phyloP scores from a whole-genome alignment of 805 yeast species.

The Yamadazyma insecticola region DNA sequence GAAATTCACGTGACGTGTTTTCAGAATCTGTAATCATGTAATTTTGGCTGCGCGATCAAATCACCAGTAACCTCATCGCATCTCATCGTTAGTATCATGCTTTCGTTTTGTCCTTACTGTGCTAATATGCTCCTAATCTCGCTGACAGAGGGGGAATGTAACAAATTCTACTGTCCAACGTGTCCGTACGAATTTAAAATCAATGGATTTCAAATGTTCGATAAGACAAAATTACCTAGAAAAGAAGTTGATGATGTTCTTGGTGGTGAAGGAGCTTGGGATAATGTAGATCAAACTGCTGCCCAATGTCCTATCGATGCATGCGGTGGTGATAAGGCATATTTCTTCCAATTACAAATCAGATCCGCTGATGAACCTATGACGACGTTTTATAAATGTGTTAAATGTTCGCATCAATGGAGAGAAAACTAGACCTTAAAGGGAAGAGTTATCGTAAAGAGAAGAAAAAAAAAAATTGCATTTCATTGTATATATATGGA shows the following conservation, averaged over 20 bases:
- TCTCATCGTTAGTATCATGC: conserved; percentile 53
- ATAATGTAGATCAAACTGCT: conserved; percentile 92
- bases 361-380: conserved; percentile 99
- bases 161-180: conserved; percentile 81
- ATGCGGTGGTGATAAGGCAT: conserved; percentile 89
- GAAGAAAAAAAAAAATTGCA: no score
- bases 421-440: conserved; percentile 65
- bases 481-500: no score
- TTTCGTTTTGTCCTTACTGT: conserved; percentile 93
- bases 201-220: conserved; percentile 76
- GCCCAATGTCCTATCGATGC: conserved; percentile 87
- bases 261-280: conserved; percentile 98
- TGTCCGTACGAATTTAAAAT: conserved; percentile 96
- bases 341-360: conserved; percentile 94
- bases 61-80: no score
- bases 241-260: conserved; percentile 94
- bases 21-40: no score
- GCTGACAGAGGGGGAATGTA: conserved; percentile 34
- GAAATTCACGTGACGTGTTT: no score
- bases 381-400: conserved; percentile 97
- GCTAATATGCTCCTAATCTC: conserved; percentile 82
- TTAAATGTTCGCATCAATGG: conserved; percentile 92
- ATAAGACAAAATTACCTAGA: conserved; percentile 75
- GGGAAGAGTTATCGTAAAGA: no score
- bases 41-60: no score